A percentile compares a stretch with the other conserved stretches of the same genome.
Conservation (phyloP, 768 basidiomycete species). For the Suillus lakei region DNA sequence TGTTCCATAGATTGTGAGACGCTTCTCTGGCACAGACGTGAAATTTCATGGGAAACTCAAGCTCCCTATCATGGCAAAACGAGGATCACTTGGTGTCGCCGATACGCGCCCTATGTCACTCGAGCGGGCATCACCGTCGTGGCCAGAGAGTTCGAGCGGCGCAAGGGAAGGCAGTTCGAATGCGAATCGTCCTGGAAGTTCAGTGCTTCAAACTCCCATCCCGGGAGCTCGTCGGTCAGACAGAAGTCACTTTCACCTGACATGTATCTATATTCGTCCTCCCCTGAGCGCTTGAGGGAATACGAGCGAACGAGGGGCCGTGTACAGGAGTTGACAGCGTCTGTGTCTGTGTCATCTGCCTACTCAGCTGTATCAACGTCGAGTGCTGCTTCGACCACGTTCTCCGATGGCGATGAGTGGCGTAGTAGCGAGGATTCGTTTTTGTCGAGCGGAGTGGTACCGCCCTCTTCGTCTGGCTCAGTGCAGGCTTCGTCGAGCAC, state of each 20-base stretch:
- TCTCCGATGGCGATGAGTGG: constrained; percentile 12
- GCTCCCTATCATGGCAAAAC: constrained; percentile 78
- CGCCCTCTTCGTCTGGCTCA: too few relatives aligned
- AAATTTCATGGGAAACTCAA: constrained; percentile 77
- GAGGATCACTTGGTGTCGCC: constrained; percentile 34
- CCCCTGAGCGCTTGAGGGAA: neutral
- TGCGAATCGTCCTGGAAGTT: neutral
- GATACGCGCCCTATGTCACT: neutral
- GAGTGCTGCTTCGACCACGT: constrained; percentile 15
- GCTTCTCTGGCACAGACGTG: constrained; percentile 67
- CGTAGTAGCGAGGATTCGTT: neutral
- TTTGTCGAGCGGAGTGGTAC: neutral
- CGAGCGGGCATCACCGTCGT: neutral
- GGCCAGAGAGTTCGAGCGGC: neutral
- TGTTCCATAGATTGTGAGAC: too few relatives aligned
- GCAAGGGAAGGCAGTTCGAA: neutral
- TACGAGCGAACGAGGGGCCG: constrained; percentile 7
- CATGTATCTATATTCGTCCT: neutral
- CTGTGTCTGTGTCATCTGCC: constrained; percentile 31
- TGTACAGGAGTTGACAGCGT: constrained; percentile 21
- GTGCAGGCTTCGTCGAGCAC: neutral
- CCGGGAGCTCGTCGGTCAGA: neutral
- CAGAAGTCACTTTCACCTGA: neutral
- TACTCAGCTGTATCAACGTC: constrained; percentile 28
- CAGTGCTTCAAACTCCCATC: neutral